Evolutionary conservation across 2,329 filamentous ascomycete genomes (phyloP), one percentile per base, ranked within the genome.

Genomic region (Lachnellula occidentalis): DNA sequence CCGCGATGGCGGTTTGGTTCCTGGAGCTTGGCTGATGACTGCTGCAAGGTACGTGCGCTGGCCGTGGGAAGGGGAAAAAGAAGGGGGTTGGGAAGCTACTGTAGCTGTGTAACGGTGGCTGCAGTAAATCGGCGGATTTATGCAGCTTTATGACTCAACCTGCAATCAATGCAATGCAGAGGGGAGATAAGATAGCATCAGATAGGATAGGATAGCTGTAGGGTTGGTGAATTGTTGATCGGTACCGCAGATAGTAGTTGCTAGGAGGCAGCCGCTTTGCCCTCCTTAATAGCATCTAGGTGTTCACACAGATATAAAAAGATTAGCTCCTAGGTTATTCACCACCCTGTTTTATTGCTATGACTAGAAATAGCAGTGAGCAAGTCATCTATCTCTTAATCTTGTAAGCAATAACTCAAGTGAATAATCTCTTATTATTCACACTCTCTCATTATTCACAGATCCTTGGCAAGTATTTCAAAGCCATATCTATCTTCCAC

Each of bases 111-210:
- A 50, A 56, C 41, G n/a, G 9, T 21, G 34, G 48, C 45, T 55
- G 50, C 47, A 45, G 7, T 12, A 55, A 56, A 51, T 39, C 45
- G 48, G 55, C 46, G 8, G 21, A 50, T 45, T 56, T 56, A 56
- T 60, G 56, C 58, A 56, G 9, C 34, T 37, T 56, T 53, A 57
- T 58, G 54, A 56, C 52, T 62, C 53, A 60, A 49, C n/a, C 37
- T 31, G 27, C 34, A n/a, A n/a, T n/a, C n/a, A n/a, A 24, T 31
- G 27, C 27, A 31, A 11, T 31, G 27, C 8, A 31, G 15, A 17
- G 21, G 24, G 3, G 5, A 14, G 9, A 3, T 8, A 5, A 3
- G 21, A 5, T 19, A 3, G 15, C 37, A 24, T 27, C n/a, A n/a
- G n/a, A n/a, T 8, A 5, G 9, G 21, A 5, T 19, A 3, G 15